Evolutionary conservation across 257 asterid species (phyloP), one percentile per base, ranked within the genome.

Genomic region (Capsicum rhomboideum): DNA sequence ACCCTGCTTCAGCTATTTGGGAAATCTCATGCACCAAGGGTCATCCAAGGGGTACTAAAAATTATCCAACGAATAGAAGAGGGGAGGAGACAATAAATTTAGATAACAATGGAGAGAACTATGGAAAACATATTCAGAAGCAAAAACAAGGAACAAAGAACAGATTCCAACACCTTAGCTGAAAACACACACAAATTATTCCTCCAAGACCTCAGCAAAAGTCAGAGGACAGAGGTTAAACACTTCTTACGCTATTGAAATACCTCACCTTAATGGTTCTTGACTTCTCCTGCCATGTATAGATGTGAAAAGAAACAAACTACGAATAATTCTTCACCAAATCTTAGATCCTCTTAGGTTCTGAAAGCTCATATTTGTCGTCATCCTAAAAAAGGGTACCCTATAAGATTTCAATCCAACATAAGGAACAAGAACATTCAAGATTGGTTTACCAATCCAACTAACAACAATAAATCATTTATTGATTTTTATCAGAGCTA

Each of bases 271-370:
- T 98, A 72, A 95, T 87, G 71, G 93, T 93, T 88, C 94, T 94
- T 2, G 99, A 94, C 84, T 95, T 93, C 85, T 95, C 99, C 86
- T 93, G 97, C 99, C 99, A 95, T 23, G 93, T 92, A 52, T 92
- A 93, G 85, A 95, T 95, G 42, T 98, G 99, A 82, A 95, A 95
- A 7, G 98, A 92, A 78, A 95, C 97, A 80, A 95, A 95, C 85
- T 95, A 97, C 17, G 99, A 95, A 83, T 95, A 95, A 86, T 93
- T 95, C 90, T 95, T 95, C 91, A 95, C 99, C 93, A 95, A 92
- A 86, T 79, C 89, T 91, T 90, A 97, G 85, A 95, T 92, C 90
- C 88, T 94, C 37, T 89, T 61, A 52, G 97, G 95, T 89, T 95
- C 99, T 0, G 98, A 85, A 83, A 88, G 94, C 84, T 94, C 99